These are phyloP conservation scores for Mycosphaerella arachidis DNA, from an alignment of 2,329 filamentous ascomycete species.

Conservation along the genomic window DNA sequence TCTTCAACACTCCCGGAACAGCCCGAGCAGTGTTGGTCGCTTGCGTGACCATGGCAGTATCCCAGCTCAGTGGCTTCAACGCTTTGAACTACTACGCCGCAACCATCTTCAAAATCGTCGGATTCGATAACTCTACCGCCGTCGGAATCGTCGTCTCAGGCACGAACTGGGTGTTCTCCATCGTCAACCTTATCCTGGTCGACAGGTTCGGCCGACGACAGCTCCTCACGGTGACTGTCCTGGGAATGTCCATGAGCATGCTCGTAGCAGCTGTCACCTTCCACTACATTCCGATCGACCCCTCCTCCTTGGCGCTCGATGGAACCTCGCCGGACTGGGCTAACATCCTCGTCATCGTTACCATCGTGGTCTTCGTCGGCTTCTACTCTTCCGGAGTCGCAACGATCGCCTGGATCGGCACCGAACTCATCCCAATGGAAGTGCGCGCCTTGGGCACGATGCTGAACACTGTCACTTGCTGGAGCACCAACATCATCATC, in stretches of 20 bases:
- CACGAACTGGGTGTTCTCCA: slow-evolving; percentile 49
- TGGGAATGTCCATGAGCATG: slow-evolving; percentile 44
- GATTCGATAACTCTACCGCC: slow-evolving; percentile 47
- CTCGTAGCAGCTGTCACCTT: slow-evolving; percentile 44
- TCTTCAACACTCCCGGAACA: slow-evolving; percentile 44
- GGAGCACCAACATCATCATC: slow-evolving; percentile 49
- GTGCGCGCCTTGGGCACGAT: slow-evolving; percentile 48
- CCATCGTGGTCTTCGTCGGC: slow-evolving; percentile 42
- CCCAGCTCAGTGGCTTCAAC: slow-evolving; percentile 47
- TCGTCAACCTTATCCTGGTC: slow-evolving; percentile 45
- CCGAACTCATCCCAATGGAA: slow-evolving; percentile 46
- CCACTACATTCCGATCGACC: slow-evolving; percentile 45
- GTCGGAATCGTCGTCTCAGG: slow-evolving; percentile 44
- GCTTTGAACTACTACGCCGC: slow-evolving; percentile 41
- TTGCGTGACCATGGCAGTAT: slow-evolving; percentile 51
- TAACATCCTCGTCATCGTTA: slow-evolving; percentile 39
- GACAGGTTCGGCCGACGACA: slow-evolving; percentile 45
- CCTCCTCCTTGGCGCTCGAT: slow-evolving; percentile 39
- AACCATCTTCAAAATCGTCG: slow-evolving; percentile 45
- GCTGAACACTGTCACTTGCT: slow-evolving; percentile 44
- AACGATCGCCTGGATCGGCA: slow-evolving; percentile 46
- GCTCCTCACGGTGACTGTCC: slow-evolving; percentile 42
- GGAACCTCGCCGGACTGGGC: slow-evolving; percentile 32
- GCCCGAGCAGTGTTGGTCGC: slow-evolving; percentile 44
- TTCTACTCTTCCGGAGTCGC: slow-evolving; percentile 47